Conservation (phyloP, 75 land plant species). For the Picea glauca region DNA sequence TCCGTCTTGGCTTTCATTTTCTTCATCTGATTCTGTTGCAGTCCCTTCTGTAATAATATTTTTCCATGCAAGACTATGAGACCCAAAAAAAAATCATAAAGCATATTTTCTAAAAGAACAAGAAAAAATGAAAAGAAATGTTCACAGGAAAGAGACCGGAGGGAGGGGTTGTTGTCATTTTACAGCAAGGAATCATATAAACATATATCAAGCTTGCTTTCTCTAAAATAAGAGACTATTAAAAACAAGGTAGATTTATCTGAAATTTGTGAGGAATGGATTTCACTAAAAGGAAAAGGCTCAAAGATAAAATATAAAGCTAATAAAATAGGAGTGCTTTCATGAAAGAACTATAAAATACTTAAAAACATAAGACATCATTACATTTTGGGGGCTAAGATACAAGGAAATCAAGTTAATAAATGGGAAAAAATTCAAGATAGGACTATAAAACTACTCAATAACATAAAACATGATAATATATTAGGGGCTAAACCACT, state of each 20-base stretch:
- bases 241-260: too few species aligned
- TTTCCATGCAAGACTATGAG: constrained; percentile 35
- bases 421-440: background rate
- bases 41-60: constrained; percentile 72
- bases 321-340: too few species aligned
- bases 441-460: background rate
- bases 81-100: background rate
- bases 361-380: too few species aligned
- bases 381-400: too few species aligned
- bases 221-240: too few species aligned
- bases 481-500: background rate
- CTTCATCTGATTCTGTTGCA: constrained; percentile 85
- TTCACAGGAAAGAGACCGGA: background rate
- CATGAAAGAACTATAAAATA: too few species aligned
- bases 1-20: constrained; percentile 72
- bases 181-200: constrained; percentile 2
- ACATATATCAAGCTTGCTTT: background rate
- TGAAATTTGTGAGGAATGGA: too few species aligned
- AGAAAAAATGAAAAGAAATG: constrained; percentile 3
- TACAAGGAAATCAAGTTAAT: too few species aligned
- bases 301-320: too few species aligned
- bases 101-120: background rate
- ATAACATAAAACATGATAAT: background rate
- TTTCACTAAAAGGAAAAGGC: too few species aligned
- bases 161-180: background rate